Base-by-base conservation (phyloP, 345 rosid genomes). In the Sonneratia alba region DNA sequence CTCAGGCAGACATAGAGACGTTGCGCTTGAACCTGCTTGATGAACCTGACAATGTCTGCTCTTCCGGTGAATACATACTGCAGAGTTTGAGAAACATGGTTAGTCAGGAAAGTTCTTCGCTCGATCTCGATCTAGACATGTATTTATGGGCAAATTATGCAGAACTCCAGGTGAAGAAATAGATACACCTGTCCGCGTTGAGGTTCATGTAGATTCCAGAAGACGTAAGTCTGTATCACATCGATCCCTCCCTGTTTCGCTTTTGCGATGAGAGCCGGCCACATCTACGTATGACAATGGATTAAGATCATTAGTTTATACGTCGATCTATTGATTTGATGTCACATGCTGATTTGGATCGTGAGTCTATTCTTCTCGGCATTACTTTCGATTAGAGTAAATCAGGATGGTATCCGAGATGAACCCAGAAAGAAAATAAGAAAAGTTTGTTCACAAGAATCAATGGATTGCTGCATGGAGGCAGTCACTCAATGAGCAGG, bases 21-120 rank as follows among this genome's bases (percentile, higher is more conserved):
- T 36, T 84, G 91, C 32, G 84, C 76, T 72, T 87, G 84, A 61
- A 92, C 80, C 66, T 85, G 81, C 79, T 84, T 92, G 37, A 92
- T 79, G 79, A 92, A 90, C 70, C 78, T 82, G 73, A 88, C 84
- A 14, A 92, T 77, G 74, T 92, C 90, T 6, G 77, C 72, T n/a
- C 87, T 77, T 71, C 93, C 98, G 47, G 77, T 83, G 76, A 92
- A 92, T 82, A 90, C 92, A 79, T 80, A 90, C 98, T 92, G 83
- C 73, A 62, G 36, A 59, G 22, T 1, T 36, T 36, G 24, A 42
- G 43, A 27, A 65, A 69, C 70, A 11, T 15, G 9, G 21, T 42
- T 27, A 12, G 55, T 36, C 16, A 14, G 27, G 36, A 12, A 27
- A 19, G 14, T 4, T 15, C 14, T 16, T 14, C 14, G 4, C 53